Evolutionary conservation across 2,329 filamentous ascomycete genomes (phyloP), one percentile per base, ranked within the genome.

Genomic region (Scedosporium boydii): DNA sequence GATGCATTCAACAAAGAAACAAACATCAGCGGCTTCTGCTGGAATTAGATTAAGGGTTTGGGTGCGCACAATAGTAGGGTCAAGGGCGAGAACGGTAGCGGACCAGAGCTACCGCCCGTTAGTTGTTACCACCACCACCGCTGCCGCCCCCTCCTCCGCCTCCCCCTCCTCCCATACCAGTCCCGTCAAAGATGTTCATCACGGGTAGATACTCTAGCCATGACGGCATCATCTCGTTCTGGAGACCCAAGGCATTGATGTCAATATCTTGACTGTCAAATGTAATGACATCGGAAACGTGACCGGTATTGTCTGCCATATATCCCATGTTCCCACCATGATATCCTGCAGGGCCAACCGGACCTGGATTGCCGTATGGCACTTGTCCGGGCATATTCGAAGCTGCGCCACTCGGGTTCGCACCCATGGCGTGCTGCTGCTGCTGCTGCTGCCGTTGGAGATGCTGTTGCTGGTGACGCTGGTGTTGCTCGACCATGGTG

Each of bases 231-330:
- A 90, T 83, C 53, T 90, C 87, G 16, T 85, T 82, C 1, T 77
- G 75, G 46, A 80, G 64, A 0, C 85, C 86, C 18, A 92, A 74
- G 4, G 83, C 77, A 26, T 82, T 84, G 78, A 93, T 88, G 66
- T 93, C 88, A 41, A 93, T 85, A 66, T 93, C 88, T 65, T 90
- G 88, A 64, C 85, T 88, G 70, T 91, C 86, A 66, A 93, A 90
- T 65, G 89, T 86, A 74, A 92, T 87, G 65, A 76, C 75, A 57
- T 81, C 76, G 64, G 77, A 74, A 61, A 70, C 26, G 63, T 68
- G 21, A 59, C 70, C 64, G 60, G 10, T 21, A 26, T 34, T 58
- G 16, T 16, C 16, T 9, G 26, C 16, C 55, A 58, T 58, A 26
- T 58, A 58, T 26, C 23, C n/a, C 26, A 38, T 58, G 27, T 34